These are phyloP conservation scores for Vigna angularis DNA, from an alignment of 306 rosid species.

Conservation along the genomic window DNA sequence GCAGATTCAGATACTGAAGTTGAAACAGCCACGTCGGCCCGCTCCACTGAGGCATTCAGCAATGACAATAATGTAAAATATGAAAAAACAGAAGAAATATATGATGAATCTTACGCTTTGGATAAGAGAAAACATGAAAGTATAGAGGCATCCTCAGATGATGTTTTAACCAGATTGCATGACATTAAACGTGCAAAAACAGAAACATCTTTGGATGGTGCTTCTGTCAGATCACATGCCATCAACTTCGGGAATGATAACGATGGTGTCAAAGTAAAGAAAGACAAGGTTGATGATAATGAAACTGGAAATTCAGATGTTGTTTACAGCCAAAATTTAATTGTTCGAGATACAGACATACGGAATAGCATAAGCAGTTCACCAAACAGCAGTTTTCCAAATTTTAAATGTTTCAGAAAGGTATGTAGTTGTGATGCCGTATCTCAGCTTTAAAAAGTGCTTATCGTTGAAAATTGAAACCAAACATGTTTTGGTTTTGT, in stretches of 20 bases:
- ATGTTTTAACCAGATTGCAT: conserved; percentile 44
- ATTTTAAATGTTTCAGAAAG: conserved; percentile 88
- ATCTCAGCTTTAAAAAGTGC: conserved; percentile 11
- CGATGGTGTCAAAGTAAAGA: conserved; percentile 46
- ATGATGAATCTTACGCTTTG: conserved; percentile 37
- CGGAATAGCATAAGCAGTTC: conserved; percentile 38
- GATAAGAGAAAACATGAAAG: conserved; percentile 37
- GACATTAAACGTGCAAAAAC: conserved; percentile 38
- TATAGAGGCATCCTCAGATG: conserved; percentile 36
- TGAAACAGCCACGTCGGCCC: conserved; percentile 69
- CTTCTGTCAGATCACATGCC: conserved; percentile 40
- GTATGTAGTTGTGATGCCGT: conserved; percentile 49
- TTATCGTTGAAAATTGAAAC: conserved; percentile 34
- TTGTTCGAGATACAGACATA: conserved; percentile 62
- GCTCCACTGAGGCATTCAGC: conserved; percentile 44
- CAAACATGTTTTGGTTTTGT: conserved; percentile 26
- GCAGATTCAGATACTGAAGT: conserved; percentile 85
- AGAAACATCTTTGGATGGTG: conserved; percentile 42
- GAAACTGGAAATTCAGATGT: conserved; percentile 58
- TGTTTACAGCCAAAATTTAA: conserved; percentile 61
- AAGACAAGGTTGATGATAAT: conserved; percentile 56
- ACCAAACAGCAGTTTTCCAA: conserved; percentile 54
- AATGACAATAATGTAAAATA: conserved; percentile 41
- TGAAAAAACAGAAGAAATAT: conserved; percentile 36
- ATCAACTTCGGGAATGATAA: conserved; percentile 47